These are phyloP conservation scores for Termitomyces sp. DNA, from an alignment of 768 basidiomycete species.

Conservation along the genomic window DNA sequence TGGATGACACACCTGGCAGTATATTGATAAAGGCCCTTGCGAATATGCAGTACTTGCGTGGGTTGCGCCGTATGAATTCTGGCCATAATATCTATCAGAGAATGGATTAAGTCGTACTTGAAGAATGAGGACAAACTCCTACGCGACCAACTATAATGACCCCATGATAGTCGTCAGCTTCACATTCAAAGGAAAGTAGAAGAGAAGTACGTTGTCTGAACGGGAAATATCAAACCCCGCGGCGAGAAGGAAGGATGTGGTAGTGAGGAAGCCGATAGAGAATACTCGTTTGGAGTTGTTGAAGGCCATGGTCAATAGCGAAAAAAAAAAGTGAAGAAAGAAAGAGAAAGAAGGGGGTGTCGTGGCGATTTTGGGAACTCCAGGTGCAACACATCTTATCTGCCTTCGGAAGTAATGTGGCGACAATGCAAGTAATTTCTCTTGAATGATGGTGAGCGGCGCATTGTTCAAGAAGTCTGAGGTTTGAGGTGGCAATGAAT, in stretches of 20 bases:
- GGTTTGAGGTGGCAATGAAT: not conserved
- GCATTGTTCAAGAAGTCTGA: not conserved
- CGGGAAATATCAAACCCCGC: constrained; percentile 26
- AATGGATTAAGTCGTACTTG: not conserved
- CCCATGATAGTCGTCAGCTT: not conserved
- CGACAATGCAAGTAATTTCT: not conserved
- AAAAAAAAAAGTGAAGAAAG: not conserved
- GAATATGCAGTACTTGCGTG: constrained; percentile 42
- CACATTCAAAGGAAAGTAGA: not conserved
- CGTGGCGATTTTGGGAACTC: not conserved
- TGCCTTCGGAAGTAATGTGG: not conserved
- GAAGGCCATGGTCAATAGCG: constrained; percentile 7
- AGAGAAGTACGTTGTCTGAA: constrained; percentile 28
- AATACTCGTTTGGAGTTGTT: not conserved
- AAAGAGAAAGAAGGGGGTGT: not conserved
- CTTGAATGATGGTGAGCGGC: constrained; percentile 9
- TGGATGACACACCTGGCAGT: constrained; percentile 48
- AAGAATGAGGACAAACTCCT: constrained; percentile 12
- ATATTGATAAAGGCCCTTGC: constrained; percentile 55
- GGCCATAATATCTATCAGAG: constrained; percentile 60
- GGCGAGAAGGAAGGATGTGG: constrained; percentile 3
- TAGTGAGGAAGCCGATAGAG: not conserved
- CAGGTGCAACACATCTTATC: constrained; percentile 3
- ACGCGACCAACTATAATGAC: constrained; percentile 46
- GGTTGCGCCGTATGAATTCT: constrained; percentile 65